Evolutionary conservation across 2,329 filamentous ascomycete genomes (phyloP), one percentile per base, ranked within the genome.

Genomic region (Atkinsonella texensis): DNA sequence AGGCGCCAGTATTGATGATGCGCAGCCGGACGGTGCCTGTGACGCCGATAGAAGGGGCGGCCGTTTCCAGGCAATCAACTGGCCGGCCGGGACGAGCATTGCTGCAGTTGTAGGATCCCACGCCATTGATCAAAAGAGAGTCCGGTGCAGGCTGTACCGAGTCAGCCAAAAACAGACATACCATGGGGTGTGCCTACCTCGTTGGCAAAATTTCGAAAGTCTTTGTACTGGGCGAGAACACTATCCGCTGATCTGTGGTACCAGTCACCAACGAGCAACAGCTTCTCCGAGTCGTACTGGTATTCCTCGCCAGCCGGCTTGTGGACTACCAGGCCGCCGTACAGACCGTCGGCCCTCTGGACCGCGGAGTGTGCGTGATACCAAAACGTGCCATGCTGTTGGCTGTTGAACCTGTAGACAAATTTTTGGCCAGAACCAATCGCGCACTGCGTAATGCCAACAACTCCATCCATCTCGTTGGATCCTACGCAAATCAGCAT

Each of bases 291-390:
- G 45, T 70, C 68, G 33, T 65, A 63, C 31, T 65, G 62, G 1
- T 53, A 48, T 45, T 54, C 64, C 3, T 28, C 28, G 28, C 7
- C 28, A 8, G 56, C 59, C 0, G 63, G 63, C 47, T 68, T 67
- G 50, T 67, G 66, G 35, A 71, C 60, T n/a, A 71, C 46, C 2
- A 58, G 48, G 53, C 66, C 68, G 17, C 46, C 52, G 17, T 47
- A 51, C 5, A 55, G 48, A 15, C 54, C 54, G 35, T 54, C 53
- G 4, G 38, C 41, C 9, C 55, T 54, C 58, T 84, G 80, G 33
- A 74, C 71, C n/a, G 70, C 68, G 28, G 74, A 72, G 58, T 87
- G 83, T 2, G 75, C 79, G 60, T 87, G 83, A 63, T 85, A 81
- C 79, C 79, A 82, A 59, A 77, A 81, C 7, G 77, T 78, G 15